Conservation (phyloP, 768 basidiomycete species). For the Suillus weaverae region DNA sequence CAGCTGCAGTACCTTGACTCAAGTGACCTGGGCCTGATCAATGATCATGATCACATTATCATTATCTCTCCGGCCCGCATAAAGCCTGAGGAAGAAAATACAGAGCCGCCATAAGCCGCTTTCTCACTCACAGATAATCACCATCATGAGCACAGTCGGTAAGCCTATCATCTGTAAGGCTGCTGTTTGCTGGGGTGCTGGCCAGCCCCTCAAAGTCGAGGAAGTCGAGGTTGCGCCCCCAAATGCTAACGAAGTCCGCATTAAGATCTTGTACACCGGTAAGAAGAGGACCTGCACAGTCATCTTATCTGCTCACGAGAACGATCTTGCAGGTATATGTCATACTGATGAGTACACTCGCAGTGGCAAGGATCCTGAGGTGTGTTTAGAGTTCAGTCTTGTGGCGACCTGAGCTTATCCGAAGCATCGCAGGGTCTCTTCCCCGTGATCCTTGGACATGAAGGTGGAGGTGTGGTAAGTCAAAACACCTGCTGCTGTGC, state of each 20-base stretch:
- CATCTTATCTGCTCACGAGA: conserved; percentile 11
- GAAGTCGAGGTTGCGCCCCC: conserved; percentile 95
- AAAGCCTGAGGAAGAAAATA: background rate
- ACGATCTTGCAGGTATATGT: conserved; percentile 67
- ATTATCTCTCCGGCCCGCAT: conserved; percentile 1
- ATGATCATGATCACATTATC: conserved; percentile 10
- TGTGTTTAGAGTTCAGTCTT: conserved; percentile 28
- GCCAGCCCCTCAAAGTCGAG: conserved; percentile 82
- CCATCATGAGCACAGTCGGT: conserved; percentile 71
- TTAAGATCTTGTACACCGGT: conserved; percentile 92
- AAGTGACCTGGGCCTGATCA: conserved; percentile 2
- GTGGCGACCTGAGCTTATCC: conserved; percentile 8
- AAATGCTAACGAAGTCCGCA: conserved; percentile 85
- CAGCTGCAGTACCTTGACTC: background rate
- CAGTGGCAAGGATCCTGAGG: conserved; percentile 95
- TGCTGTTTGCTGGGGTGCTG: conserved; percentile 94
- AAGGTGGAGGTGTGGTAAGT: conserved; percentile 87
- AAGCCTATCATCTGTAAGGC: conserved; percentile 86
- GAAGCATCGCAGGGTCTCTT: conserved; percentile 64
- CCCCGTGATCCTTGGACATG: conserved; percentile 93
- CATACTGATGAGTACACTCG: conserved; percentile 98
- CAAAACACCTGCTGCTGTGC: background rate
- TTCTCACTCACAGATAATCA: conserved; percentile 22
- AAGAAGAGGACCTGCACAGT: conserved; percentile 11
- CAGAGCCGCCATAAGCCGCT: conserved; percentile 7